Evolutionary conservation across 768 basidiomycete genomes (phyloP).

Genomic region (Candolleomyces eurysporus): DNA sequence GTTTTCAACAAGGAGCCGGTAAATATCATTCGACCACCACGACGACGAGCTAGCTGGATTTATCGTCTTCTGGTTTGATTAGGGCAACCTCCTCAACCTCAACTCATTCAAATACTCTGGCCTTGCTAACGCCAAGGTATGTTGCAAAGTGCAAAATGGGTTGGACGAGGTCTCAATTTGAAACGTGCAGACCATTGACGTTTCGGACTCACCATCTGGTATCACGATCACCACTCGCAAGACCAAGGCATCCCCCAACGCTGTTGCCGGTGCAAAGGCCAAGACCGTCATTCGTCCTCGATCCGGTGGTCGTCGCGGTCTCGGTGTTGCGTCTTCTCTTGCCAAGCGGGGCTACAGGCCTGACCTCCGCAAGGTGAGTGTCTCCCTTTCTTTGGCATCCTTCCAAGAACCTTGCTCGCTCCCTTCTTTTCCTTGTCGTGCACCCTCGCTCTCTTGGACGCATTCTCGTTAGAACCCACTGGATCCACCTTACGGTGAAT

Average conservation of each 20-base stretch:
- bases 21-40: conserved; percentile 26
- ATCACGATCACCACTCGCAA: conserved; percentile 67
- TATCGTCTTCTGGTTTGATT: not conserved
- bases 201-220: conserved; percentile 52
- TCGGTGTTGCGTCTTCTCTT: conserved; percentile 57
- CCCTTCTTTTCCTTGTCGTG: conserved; percentile 10
- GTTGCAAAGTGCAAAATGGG: conserved; percentile 9
- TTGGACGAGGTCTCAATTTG: conserved; percentile 3
- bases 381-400: conserved; percentile 8
- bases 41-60: conserved; percentile 12
- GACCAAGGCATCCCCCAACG: conserved; percentile 50
- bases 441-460: conserved; percentile 29
- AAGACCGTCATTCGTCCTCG: conserved; percentile 60
- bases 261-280: conserved; percentile 47
- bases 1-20: conserved; percentile 85
- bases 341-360: conserved; percentile 73
- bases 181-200: conserved; percentile 57
- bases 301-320: conserved; percentile 68
- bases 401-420: conserved; percentile 2
- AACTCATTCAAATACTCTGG: conserved; percentile 95
- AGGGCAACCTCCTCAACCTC: conserved; percentile 86
- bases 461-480: conserved; percentile 94
- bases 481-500: conserved; percentile 58
- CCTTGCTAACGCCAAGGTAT: conserved; percentile 78
- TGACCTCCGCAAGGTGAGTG: conserved; percentile 72